phyloP scores from a whole-genome alignment of 2,329 filamentous ascomycete genomes.

The Verticillium isaacii region DNA sequence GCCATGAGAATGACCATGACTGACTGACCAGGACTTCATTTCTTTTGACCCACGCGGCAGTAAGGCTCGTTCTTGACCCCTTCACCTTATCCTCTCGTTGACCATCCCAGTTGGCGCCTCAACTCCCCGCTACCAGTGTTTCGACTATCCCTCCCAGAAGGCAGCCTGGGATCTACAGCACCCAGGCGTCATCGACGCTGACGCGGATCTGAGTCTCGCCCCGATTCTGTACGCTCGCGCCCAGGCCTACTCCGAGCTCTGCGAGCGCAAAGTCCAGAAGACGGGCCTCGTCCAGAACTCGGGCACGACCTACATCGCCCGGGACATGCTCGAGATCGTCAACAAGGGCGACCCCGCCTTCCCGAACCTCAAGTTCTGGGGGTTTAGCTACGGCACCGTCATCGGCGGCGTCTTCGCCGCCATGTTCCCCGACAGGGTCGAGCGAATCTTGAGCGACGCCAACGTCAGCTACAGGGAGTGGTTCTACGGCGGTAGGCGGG shows the following conservation, averaged over 20 bases:
- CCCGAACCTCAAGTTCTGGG: slow-evolving; percentile 45
- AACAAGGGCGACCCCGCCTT: slow-evolving; percentile 28
- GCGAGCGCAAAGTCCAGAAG: slow-evolving; percentile 30
- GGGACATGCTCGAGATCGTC: slow-evolving; percentile 45
- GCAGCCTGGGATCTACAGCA: slow-evolving; percentile 38
- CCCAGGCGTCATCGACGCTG: slow-evolving; percentile 39
- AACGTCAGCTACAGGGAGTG: slow-evolving; percentile 52
- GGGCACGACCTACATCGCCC: slow-evolving; percentile 37
- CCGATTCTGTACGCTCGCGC: slow-evolving; percentile 32
- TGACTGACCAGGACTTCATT: slow-evolving; percentile 37
- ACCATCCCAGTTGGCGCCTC: slow-evolving; percentile 36
- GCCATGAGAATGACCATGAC: not conserved
- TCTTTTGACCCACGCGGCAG: slow-evolving; percentile 46
- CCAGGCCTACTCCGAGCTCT: slow-evolving; percentile 34
- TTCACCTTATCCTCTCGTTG: not conserved
- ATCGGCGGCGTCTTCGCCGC: slow-evolving; percentile 47
- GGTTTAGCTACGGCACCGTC: slow-evolving; percentile 50
- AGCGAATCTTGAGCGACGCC: slow-evolving; percentile 46
- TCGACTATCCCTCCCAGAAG: slow-evolving; percentile 34
- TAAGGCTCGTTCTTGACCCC: slow-evolving; percentile 11
- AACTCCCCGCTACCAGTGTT: slow-evolving; percentile 46
- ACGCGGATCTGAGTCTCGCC: slow-evolving; percentile 12
- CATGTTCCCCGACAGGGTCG: slow-evolving; percentile 46
- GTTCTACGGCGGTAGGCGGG: slow-evolving; percentile 37
- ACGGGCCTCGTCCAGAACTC: slow-evolving; percentile 34